Base-by-base conservation (phyloP, 306 rosid species). In the Glycine latifolia region DNA sequence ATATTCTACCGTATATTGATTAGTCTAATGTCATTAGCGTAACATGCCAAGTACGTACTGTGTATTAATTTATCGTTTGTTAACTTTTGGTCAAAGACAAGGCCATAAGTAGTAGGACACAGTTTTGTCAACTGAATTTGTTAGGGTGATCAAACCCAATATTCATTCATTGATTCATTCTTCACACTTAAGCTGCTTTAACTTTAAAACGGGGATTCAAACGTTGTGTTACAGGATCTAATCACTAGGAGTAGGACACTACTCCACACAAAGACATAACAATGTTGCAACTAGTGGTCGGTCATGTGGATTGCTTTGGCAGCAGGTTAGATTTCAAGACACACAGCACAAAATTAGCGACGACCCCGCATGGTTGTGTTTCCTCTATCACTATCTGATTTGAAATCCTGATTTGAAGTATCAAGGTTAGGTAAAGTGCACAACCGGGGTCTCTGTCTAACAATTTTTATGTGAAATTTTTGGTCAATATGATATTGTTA, bases 241-340 rank as follows among this genome's bases (percentile, higher is more conserved):
- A 85, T 80, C 82, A 75, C 26, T 41, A 16, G 58, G 49, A 62
- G 17, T 58, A 67, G 65, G 77, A 56, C 76, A 65, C 67, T 49
- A 50, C 53, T 52, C 55, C 65, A 39, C 65, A 39, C 26, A 52
- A 56, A 77, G 73, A 60, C 65, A 59, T 59, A 60, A 44, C 9
- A 76, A 26, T 67, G 68, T 26, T 17, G 73, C 43, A 77, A 81
- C 61, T 81, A 78, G 60, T 69, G 86, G 82, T 81, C 65, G 78
- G 85, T 73, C 90, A 87, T 69, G 87, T 84, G 90, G 79, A 62
- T 60, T 84, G 90, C 87, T 84, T 87, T 87, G 85, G 85, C 49
- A 79, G 67, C 52, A 75, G 67, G 60, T 69, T 35, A 60, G 77
- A 68, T 49, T 62, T 77, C 31, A 74, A 79, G 77, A 78, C 79